Base-by-base conservation (phyloP, 176 grass and related monocot species). In the Eremochloa ophiuroides region DNA sequence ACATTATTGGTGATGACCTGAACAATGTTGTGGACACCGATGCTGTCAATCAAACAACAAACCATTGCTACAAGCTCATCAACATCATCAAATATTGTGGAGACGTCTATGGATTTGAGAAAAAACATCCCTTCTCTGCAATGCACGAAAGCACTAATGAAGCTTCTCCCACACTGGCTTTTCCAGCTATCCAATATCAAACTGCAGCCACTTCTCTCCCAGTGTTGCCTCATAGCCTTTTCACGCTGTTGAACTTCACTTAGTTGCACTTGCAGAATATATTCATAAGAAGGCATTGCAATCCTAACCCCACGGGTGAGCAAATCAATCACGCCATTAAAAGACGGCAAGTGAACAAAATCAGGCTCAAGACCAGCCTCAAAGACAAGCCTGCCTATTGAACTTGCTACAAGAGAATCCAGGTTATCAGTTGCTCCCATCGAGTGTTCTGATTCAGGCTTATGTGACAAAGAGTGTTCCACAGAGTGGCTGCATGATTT, bases 141-240 rank as follows among this genome's bases (percentile, higher is more conserved):
- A 71, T 92, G 78, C 62, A 91, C 95, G 15, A 98, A 73, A 83
- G 89, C 91, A 85, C 78, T 87, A 22, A 94, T 25, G 2, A 93
- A 71, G 48, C 41, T 84, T 68, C 83, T 91, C 22, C 90, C 90
- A 35, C 37, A 85, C 77, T 34, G 81, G 82, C 88, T 48, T 26
- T 31, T 87, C 95, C 95, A 98, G 69, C 64, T 85, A 84, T 98
- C 84, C 25, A 98, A 77, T 62, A 98, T 69, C 59, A 98, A 82
- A 50, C 71, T 94, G 65, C 95, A 98, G 29, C 95, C 86, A 43
- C 66, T 89, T 82, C 5, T 73, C 33, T 41, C 74, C 95, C 95
- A 98, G 26, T 77, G 88, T 11, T 84, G 37, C 83, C 65, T 94
- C 77, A 94, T 35, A 83, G 40, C 43, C 66, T 82, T 87, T 75